phyloP scores from a whole-genome alignment of 306 rosid genomes.

The Bauhinia variegata region DNA sequence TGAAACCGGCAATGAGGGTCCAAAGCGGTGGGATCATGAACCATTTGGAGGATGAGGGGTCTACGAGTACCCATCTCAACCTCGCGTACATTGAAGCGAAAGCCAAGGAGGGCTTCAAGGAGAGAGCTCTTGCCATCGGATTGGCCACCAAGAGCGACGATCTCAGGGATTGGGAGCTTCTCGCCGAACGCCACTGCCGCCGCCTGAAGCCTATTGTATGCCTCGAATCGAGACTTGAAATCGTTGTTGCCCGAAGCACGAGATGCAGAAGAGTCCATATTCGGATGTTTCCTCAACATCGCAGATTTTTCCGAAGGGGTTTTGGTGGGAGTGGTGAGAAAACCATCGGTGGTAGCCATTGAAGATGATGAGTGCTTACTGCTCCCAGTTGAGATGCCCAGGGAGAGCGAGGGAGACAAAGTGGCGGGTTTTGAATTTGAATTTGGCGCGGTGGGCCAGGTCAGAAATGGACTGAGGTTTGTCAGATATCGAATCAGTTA shows the following conservation, averaged over 20 bases:
- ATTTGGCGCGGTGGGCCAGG: constrained; percentile 1
- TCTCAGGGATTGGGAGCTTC: constrained; percentile 93
- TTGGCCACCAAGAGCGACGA: constrained; percentile 88
- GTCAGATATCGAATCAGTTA: too few species aligned
- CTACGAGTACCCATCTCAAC: constrained; percentile 99
- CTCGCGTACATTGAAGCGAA: constrained; percentile 93
- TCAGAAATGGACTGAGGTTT: neutral
- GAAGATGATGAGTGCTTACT: too few species aligned
- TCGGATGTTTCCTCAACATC: constrained; percentile 37
- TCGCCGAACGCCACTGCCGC: constrained; percentile 96
- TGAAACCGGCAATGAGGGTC: constrained; percentile 92
- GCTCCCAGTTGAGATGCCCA: neutral
- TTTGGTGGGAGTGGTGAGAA: constrained; percentile 54
- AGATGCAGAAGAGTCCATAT: constrained; percentile 35
- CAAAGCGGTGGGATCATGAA: constrained; percentile 84
- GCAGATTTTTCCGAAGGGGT: constrained; percentile 59
- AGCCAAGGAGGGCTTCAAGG: constrained; percentile 86
- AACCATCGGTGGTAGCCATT: constrained; percentile 46
- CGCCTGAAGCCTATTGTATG: constrained; percentile 91
- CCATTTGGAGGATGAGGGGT: constrained; percentile 94
- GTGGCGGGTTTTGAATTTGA: constrained; percentile 39
- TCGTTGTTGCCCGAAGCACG: constrained; percentile 28
- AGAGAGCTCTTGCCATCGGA: constrained; percentile 96
- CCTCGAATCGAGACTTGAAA: constrained; percentile 79
- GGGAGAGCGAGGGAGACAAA: constrained; percentile 2